Evolutionary conservation across 164 flowering plant genomes (phyloP).

Genomic region (Liquidambar formosana): DNA sequence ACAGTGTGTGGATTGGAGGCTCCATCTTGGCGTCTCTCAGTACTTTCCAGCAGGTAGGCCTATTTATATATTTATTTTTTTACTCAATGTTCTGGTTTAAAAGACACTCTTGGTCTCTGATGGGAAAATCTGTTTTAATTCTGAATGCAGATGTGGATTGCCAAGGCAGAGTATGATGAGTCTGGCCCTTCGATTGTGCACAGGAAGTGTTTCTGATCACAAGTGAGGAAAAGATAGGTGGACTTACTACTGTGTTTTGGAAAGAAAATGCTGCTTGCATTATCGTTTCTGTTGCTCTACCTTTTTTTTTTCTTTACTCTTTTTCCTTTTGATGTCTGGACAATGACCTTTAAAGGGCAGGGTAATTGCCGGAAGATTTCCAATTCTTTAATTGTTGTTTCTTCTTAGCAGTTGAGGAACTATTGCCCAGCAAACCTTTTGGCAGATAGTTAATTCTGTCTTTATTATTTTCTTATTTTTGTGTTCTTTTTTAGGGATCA

Average conservation of each 20-base stretch:
- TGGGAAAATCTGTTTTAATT: background rate
- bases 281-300: background rate
- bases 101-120: background rate
- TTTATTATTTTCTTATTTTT: too few species aligned
- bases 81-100: too few species aligned
- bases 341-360: background rate
- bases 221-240: background rate
- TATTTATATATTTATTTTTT: constrained; percentile 4
- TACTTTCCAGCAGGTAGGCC: constrained; percentile 40
- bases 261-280: constrained; percentile 16
- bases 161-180: constrained; percentile 24
- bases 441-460: too few species aligned
- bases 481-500: too few species aligned
- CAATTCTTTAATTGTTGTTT: too few species aligned
- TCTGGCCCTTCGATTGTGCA: constrained; percentile 33
- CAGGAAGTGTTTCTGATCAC: constrained; percentile 40
- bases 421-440: too few species aligned
- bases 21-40: constrained; percentile 38
- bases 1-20: constrained; percentile 47
- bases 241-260: constrained; percentile 1
- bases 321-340: background rate
- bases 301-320: background rate
- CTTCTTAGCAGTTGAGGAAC: too few species aligned
- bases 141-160: constrained; percentile 43
- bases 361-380: too few species aligned